Evolutionary conservation across 805 yeast genomes (phyloP), one percentile per base, ranked within the genome.

Genomic region (Lipomyces orientalis): DNA sequence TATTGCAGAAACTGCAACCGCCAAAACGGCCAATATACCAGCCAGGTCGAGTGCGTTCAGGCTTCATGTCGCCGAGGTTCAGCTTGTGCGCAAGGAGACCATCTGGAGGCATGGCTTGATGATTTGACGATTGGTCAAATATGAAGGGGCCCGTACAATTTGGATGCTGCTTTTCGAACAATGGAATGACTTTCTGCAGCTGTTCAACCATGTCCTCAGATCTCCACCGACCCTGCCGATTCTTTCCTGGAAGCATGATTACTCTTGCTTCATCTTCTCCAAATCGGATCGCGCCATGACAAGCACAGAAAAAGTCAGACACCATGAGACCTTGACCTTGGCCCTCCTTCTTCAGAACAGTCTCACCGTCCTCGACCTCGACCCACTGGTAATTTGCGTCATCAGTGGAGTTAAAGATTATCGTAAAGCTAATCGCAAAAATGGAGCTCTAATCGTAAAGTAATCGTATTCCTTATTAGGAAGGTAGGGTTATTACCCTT

Each of bases 391-490:
- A 35, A 35, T 35, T 35, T 35, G 10, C 37, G 37, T 35, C 37
- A 35, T 35, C 37, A 7, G 0, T 35, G 37, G 37, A 35, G 37
- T 35, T 35, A n/a, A n/a, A 46, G 52, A 46, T 46, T 46, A 46
- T 46, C 52, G 52, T 46, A 46, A 46, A 46, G 52, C 9, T 46
- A 46, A 46, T 46, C 52, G 52, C 52, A 46, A 46, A 19, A 46
- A 10, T 46, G 52, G 9, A 46, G 52, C 52, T 10, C 52, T 46
- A 46, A 46, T 46, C 52, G 52, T 46, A 46, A 46, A 46, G 52
- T 46, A 46, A 46, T 46, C 52, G 52, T 46, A 46, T 46, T 46
- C 52, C 52, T 46, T 19, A 46, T 46, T 46, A 19, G 52, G 52
- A 46, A 46, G 52, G 52, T 46, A 46, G 52, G 52, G 52, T 46